Base-by-base conservation (phyloP, 352 stramenopile species). In the Blastocystis hominis region DNA sequence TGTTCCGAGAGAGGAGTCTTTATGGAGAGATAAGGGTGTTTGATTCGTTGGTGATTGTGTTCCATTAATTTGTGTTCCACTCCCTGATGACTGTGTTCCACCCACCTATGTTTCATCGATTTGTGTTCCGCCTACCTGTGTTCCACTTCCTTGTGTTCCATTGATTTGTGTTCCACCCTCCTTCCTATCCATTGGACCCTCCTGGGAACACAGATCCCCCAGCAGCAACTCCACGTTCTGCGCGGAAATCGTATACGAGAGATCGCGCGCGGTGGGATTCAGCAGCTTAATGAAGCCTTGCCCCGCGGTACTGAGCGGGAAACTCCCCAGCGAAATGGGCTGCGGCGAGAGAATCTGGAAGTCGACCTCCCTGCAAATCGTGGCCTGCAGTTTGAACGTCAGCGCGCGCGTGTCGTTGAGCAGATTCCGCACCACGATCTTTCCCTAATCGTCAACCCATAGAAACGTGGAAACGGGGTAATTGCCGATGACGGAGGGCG, bases 331-430 rank as follows among this genome's bases (percentile, higher is more conserved):
- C 30, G 36, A 38, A 24, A 84, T 64, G 20, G 72, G 72, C 20
- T 44, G 42, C 2, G n/a, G 13, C 30, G 47, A 66, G 7, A 84
- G 72, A 15, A 84, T 20, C 3, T 17, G 13, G 20, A 84, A 84
- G 30, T 46, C 62, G 20, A 84, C 42, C 36, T 84, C 72, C 40
- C 62, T 47, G 3, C 44, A 84, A 3, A 84, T 61, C 34, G 44
- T 44, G 6, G 72, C 72, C 38, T 84, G 59, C n/a, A 84, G 44
- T n/a, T 66, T 68, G 44, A 84, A 84, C 13, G 30, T 84, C 30
- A 84, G 72, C 20, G 53, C 53, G 34, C 46, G 59, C 5, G 9
- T 10, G 36, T 53, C 55, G 40, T 84, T 84, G 47, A 84, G 38
- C 10, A 84, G 44, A 34, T 84, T 84, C 34, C 34, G n/a, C 0